These are phyloP conservation scores for Oryza coarctata DNA, from an alignment of 176 grass and related monocot species.

Conservation along the genomic window DNA sequence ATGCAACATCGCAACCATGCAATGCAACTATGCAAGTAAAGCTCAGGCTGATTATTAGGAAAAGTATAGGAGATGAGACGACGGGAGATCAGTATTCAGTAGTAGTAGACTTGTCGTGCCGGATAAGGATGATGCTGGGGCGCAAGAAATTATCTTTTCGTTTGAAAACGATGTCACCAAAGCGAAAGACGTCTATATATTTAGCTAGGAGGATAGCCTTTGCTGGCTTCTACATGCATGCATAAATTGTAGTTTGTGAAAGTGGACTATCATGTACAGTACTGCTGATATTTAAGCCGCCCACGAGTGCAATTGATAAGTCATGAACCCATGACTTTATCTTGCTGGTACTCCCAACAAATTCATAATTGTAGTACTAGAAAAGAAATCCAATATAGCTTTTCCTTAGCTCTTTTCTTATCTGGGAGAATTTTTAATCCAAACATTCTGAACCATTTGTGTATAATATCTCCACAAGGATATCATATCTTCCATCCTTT, in stretches of 20 bases:
- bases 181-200: neutral
- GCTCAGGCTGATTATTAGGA: neutral
- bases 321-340: neutral
- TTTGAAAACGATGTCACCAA: conserved; percentile 5
- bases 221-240: neutral
- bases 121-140: neutral
- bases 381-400: neutral
- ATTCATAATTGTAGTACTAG: neutral
- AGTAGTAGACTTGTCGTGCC: neutral
- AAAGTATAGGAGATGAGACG: neutral
- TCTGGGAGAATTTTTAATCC: neutral
- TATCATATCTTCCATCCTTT: neutral
- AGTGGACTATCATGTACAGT: neutral
- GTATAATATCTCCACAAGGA: neutral
- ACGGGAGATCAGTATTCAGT: neutral
- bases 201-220: neutral
- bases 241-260: neutral
- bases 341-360: neutral
- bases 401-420: neutral
- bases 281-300: neutral
- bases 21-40: neutral
- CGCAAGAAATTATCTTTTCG: neutral
- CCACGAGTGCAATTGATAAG: neutral
- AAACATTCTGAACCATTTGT: neutral
- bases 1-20: neutral